Evolutionary conservation across 441 rosid genomes (phyloP).

Genomic region (Populus trichocarpa): DNA sequence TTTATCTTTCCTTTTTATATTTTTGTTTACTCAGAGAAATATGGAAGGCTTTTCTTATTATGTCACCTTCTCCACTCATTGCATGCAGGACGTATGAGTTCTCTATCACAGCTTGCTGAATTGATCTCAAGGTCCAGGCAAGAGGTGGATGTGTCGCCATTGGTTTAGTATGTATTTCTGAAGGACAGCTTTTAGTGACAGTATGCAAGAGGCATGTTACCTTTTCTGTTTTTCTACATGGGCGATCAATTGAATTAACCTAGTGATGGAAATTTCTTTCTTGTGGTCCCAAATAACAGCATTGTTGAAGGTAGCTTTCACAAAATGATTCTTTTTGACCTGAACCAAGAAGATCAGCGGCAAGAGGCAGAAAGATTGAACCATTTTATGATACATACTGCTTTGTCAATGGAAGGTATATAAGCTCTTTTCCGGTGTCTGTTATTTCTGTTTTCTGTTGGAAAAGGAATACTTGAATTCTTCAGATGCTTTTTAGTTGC

Average conservation of each 20-base stretch:
- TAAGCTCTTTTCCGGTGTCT: not conserved
- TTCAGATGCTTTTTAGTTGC: not conserved
- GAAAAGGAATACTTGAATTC: too few species aligned
- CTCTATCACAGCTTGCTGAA: conserved; percentile 77
- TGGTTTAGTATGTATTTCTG: conserved; percentile 49
- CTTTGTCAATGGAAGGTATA: conserved; percentile 88
- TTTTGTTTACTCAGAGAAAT: too few species aligned
- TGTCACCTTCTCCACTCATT: not conserved
- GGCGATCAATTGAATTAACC: conserved; percentile 2
- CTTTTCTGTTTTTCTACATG: not conserved
- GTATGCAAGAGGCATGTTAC: not conserved
- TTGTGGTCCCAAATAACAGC: conserved; percentile 30
- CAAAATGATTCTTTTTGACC: conserved; percentile 73
- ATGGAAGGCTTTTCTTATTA: too few species aligned
- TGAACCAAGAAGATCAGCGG: conserved; percentile 57
- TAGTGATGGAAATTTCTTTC: not conserved
- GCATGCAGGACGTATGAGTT: conserved; percentile 82
- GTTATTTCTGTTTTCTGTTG: not conserved
- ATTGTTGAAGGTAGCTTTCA: conserved; percentile 94
- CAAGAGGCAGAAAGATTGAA: conserved; percentile 75
- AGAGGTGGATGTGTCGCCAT: conserved; percentile 69
- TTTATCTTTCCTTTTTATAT: too few species aligned
- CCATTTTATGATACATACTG: conserved; percentile 70
- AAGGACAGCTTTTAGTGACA: not conserved
- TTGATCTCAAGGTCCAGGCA: conserved; percentile 69